Percentiles rank a stretch among this genome's conserved stretches.
Conservation (phyloP, 208 protist species). For the Wallacemonas sp. region DNA sequence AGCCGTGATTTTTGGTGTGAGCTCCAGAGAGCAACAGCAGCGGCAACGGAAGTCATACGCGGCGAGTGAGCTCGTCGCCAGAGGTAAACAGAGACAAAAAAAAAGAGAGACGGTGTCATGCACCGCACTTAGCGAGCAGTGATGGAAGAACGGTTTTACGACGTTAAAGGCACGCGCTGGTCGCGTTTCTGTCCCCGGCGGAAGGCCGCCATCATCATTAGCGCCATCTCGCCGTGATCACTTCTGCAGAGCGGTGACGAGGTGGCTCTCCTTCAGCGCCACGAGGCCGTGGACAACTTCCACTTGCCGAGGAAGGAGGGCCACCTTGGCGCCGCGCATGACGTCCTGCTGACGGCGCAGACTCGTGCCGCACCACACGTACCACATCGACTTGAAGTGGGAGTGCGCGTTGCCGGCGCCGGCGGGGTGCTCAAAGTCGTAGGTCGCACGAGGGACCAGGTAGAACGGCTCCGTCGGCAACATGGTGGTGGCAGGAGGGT, state of each 20-base stretch:
- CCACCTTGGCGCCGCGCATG: slow-evolving; percentile 36
- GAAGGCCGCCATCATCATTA: no score
- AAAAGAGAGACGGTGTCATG: neutral
- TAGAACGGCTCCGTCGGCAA: slow-evolving; percentile 57
- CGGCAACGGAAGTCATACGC: neutral
- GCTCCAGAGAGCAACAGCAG: neutral
- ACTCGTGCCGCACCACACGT: slow-evolving; percentile 45
- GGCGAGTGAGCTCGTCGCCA: neutral
- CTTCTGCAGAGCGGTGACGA: slow-evolving; percentile 23
- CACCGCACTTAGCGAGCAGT: no score
- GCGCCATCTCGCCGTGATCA: slow-evolving; percentile 26
- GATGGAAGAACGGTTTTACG: neutral
- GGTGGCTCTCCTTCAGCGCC: slow-evolving; percentile 31
- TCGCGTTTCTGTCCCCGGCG: neutral
- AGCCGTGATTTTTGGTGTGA: neutral
- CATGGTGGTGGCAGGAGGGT: neutral
- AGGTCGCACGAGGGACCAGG: slow-evolving; percentile 40
- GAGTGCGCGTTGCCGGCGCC: slow-evolving; percentile 61
- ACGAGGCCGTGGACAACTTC: slow-evolving; percentile 51
- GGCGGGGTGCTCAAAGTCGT: slow-evolving; percentile 67
- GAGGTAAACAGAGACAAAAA: slow-evolving; percentile 12
- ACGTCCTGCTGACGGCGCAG: slow-evolving; percentile 42
- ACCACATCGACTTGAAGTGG: slow-evolving; percentile 80
- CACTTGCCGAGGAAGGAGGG: slow-evolving; percentile 10
- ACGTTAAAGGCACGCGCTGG: no score